These are phyloP conservation scores for Cenchrus purpureus DNA, from an alignment of 176 grass and related monocot genomes.

Conservation along the genomic window DNA sequence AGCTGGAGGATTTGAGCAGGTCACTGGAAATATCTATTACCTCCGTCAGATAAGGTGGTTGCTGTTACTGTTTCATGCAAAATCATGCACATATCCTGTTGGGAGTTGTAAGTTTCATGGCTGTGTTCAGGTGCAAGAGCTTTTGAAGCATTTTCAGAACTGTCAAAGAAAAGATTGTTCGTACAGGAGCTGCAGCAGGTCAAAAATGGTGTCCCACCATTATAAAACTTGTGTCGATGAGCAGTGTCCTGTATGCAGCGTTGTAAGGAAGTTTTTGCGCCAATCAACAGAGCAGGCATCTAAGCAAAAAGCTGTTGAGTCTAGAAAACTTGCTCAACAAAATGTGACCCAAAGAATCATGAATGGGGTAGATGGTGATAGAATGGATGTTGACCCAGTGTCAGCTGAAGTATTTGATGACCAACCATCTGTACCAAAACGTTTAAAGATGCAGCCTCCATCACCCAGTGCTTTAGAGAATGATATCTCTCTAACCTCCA, in stretches of 20 bases:
- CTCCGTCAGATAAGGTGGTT: constrained; percentile 79
- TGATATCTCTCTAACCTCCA: constrained; percentile 54
- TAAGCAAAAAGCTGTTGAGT: constrained; percentile 44
- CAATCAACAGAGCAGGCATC: constrained; percentile 59
- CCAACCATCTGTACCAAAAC: constrained; percentile 66
- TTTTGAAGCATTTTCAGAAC: constrained; percentile 73
- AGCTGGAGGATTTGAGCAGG: constrained; percentile 50
- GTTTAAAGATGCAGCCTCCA: constrained; percentile 56
- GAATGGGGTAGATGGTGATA: constrained; percentile 51
- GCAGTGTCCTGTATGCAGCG: constrained; percentile 84
- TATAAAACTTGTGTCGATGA: constrained; percentile 65
- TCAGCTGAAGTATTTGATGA: constrained; percentile 63
- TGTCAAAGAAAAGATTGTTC: constrained; percentile 76
- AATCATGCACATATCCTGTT: constrained; percentile 62
- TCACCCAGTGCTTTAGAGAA: constrained; percentile 50
- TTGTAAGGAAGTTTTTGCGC: constrained; percentile 60
- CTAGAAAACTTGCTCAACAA: constrained; percentile 55
- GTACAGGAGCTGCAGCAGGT: constrained; percentile 60
- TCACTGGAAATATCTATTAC: constrained; percentile 62
- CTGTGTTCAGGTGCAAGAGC: constrained; percentile 77
- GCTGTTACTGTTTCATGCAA: constrained; percentile 83
- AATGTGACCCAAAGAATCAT: constrained; percentile 52
- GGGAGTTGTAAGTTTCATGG: constrained; percentile 80
- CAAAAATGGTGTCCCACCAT: constrained; percentile 69
- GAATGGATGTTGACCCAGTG: constrained; percentile 72